phyloP scores from a whole-genome alignment of 257 asterid species.

The Rehmannia glutinosa region DNA sequence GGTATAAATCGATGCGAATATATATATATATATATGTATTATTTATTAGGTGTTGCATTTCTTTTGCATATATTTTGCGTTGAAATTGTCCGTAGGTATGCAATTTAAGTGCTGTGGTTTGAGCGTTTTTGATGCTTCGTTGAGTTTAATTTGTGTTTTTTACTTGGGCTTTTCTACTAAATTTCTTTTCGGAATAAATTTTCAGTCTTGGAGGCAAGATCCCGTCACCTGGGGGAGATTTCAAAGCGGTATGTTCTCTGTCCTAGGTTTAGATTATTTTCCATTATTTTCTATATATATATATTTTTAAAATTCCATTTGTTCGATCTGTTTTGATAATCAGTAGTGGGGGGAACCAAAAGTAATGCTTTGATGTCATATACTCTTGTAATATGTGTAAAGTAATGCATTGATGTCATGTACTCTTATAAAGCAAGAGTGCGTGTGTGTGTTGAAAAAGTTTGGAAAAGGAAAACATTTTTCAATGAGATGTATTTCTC shows the following conservation, averaged over 20 bases:
- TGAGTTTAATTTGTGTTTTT: neutral
- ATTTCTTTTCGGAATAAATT: neutral
- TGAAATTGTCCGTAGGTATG: neutral
- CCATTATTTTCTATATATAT: no score
- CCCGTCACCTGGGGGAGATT: slow-evolving; percentile 45
- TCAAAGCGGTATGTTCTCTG: slow-evolving; percentile 41
- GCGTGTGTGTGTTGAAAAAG: neutral
- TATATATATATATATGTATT: neutral
- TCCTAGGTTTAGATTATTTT: neutral
- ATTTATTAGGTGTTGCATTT: neutral
- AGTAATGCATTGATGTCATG: no score
- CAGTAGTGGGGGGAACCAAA: neutral
- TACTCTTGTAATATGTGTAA: neutral
- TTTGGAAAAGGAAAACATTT: no score
- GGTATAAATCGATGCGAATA: slow-evolving; percentile 27
- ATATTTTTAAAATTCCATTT: neutral
- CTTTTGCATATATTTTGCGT: no score
- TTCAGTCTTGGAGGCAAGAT: slow-evolving; percentile 86
- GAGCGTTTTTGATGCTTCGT: neutral
- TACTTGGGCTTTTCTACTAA: neutral
- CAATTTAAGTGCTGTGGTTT: neutral
- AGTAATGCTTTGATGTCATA: neutral
- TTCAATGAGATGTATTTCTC: no score
- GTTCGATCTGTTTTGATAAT: neutral
- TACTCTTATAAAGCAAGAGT: neutral